Percentiles rank a stretch among this genome's conserved stretches.
These are phyloP conservation scores for Luvunga scandens DNA, from an alignment of 345 rosid genomes.

Conservation along the genomic window DNA sequence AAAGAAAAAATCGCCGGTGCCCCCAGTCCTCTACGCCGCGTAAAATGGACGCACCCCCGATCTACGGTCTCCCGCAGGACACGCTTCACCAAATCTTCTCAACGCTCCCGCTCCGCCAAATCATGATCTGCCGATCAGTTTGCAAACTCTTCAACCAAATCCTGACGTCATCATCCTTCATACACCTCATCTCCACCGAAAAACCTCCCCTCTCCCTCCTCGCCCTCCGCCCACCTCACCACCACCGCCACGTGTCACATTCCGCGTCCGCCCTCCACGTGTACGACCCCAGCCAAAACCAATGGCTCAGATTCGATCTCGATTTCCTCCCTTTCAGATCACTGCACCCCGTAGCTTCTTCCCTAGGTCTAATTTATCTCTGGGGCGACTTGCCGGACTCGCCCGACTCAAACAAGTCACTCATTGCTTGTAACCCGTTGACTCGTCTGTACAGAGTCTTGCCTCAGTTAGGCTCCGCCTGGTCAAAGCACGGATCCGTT, in stretches of 20 bases:
- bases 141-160: constrained; percentile 58
- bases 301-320: constrained; percentile 69
- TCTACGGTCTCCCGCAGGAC: constrained; percentile 68
- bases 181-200: constrained; percentile 42
- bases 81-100: constrained; percentile 81
- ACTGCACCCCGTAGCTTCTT: constrained; percentile 72
- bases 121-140: constrained; percentile 68
- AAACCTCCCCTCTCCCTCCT: constrained; percentile 57
- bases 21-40: neutral
- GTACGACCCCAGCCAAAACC: constrained; percentile 55
- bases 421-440: constrained; percentile 73
- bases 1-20: neutral
- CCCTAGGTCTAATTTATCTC: constrained; percentile 63
- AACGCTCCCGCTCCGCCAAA: constrained; percentile 68
- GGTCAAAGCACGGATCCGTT: constrained; percentile 86
- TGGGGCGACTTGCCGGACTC: constrained; percentile 60
- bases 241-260: constrained; percentile 26
- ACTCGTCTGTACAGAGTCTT: constrained; percentile 64
- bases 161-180: constrained; percentile 40
- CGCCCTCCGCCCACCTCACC: constrained; percentile 70
- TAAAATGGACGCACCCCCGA: constrained; percentile 46
- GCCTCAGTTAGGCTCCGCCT: constrained; percentile 89
- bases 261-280: constrained; percentile 44
- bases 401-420: constrained; percentile 54
- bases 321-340: constrained; percentile 70